These are phyloP conservation scores for Fusarium sublunatum DNA, from an alignment of 2,329 filamentous ascomycete genomes.

Conservation along the genomic window DNA sequence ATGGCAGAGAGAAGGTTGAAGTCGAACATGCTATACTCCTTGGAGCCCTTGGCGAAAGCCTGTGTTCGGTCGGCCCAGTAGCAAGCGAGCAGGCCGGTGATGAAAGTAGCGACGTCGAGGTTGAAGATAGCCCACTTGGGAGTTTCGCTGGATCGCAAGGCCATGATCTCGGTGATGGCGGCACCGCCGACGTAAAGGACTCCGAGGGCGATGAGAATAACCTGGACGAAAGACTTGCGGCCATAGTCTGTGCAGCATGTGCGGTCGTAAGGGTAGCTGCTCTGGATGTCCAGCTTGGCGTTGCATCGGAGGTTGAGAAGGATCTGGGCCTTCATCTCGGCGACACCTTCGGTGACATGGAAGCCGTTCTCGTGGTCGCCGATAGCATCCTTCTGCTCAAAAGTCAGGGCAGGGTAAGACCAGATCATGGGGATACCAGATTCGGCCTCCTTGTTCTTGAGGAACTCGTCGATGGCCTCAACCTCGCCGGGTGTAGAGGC, in stretches of 20 bases:
- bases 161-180: constrained; percentile 22
- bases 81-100: constrained; percentile 42
- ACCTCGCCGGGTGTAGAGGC: constrained; percentile 29
- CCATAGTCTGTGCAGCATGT: constrained; percentile 66
- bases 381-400: constrained; percentile 29
- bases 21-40: constrained; percentile 39
- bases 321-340: constrained; percentile 53
- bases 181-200: constrained; percentile 34
- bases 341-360: constrained; percentile 46
- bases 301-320: constrained; percentile 67
- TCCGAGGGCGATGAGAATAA: constrained; percentile 34
- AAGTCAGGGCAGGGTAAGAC: constrained; percentile 33
- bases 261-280: constrained; percentile 57
- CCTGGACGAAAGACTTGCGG: constrained; percentile 39
- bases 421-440: constrained; percentile 37
- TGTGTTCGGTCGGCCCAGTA: constrained; percentile 49
- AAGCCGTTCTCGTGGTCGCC: constrained; percentile 41
- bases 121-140: constrained; percentile 33
- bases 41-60: constrained; percentile 44
- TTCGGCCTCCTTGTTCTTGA: constrained; percentile 21
- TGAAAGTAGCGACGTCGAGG: constrained; percentile 40
- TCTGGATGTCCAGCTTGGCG: constrained; percentile 50
- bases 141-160: constrained; percentile 20
- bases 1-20: constrained; percentile 38
- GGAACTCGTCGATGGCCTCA: constrained; percentile 33